Percentiles rank a stretch among this genome's conserved stretches.
phyloP scores from a whole-genome alignment of 352 stramenopile species.

The Peronospora belbahrii region DNA sequence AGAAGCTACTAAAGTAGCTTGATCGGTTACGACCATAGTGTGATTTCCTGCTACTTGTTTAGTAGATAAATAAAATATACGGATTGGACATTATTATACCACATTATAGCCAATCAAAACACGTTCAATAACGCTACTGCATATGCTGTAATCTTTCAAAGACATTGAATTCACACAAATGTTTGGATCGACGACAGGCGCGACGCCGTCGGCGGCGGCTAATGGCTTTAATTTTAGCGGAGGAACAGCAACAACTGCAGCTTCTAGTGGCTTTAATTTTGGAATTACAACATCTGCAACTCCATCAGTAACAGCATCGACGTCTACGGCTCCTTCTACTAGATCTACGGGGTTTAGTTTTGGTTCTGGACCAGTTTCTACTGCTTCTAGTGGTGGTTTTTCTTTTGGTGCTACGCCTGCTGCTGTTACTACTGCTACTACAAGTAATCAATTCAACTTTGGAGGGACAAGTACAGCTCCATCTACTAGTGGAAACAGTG shows the following conservation, averaged over 20 bases:
- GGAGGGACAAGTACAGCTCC: conserved; percentile 21
- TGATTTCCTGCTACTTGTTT: too few relatives aligned
- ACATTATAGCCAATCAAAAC: too few relatives aligned
- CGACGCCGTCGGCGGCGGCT: conserved; percentile 16
- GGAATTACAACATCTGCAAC: too few relatives aligned
- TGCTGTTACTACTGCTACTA: conserved; percentile 13
- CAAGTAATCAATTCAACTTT: conserved; percentile 33
- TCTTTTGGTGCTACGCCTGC: conserved; percentile 39
- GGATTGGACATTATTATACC: conserved; percentile 16
- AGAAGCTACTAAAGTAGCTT: conserved; percentile 1
- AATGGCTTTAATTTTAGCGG: conserved; percentile 46
- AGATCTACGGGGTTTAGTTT: conserved; percentile 31
- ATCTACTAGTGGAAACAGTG: conserved; percentile 12
- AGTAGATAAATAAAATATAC: background rate
- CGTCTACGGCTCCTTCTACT: conserved; percentile 14
- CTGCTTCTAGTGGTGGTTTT: conserved; percentile 33
- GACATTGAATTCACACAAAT: conserved; percentile 16
- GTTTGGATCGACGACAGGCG: conserved; percentile 42
- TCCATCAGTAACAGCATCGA: conserved; percentile 8
- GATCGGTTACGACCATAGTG: conserved; percentile 9
- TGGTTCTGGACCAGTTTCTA: conserved; percentile 16
- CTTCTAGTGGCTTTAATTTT: conserved; percentile 24
- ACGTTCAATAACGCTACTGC: too few relatives aligned
- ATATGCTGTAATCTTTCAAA: conserved; percentile 14
- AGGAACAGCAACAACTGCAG: conserved; percentile 10